These are phyloP conservation scores for Adansonia digitata DNA, from an alignment of 345 rosid genomes.

Conservation along the genomic window DNA sequence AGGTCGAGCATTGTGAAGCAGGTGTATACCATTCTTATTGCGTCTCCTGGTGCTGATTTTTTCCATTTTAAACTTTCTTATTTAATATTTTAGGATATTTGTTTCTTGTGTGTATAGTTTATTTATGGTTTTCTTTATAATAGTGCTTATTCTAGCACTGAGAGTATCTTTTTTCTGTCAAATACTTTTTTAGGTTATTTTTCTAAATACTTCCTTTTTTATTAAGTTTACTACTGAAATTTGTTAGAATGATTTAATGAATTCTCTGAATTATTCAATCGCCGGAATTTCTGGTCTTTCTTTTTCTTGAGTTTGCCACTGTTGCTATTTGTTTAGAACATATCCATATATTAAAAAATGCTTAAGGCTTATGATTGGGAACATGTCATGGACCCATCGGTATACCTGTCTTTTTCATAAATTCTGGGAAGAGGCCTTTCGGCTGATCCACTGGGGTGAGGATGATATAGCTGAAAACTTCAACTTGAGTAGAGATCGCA, in stretches of 20 bases:
- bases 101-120: neutral
- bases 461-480: constrained; percentile 6
- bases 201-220: neutral
- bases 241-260: neutral
- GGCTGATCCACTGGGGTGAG: neutral
- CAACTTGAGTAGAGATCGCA: neutral
- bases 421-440: neutral
- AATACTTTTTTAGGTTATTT: neutral
- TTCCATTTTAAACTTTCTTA: neutral
- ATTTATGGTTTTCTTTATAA: neutral
- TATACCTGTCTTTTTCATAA: neutral
- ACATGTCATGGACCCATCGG: neutral
- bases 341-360: neutral
- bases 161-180: neutral
- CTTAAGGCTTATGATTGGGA: neutral
- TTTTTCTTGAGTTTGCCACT: too few relatives aligned
- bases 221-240: neutral
- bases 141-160: neutral
- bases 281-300: neutral
- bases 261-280: neutral
- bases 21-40: constrained; percentile 35
- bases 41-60: neutral
- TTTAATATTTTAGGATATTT: neutral
- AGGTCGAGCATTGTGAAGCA: constrained; percentile 97
- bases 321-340: neutral